Percentiles rank a stretch among this genome's conserved stretches.
Conservation (phyloP, 2,329 filamentous ascomycete species). For the Talaromyces atroroseus region DNA sequence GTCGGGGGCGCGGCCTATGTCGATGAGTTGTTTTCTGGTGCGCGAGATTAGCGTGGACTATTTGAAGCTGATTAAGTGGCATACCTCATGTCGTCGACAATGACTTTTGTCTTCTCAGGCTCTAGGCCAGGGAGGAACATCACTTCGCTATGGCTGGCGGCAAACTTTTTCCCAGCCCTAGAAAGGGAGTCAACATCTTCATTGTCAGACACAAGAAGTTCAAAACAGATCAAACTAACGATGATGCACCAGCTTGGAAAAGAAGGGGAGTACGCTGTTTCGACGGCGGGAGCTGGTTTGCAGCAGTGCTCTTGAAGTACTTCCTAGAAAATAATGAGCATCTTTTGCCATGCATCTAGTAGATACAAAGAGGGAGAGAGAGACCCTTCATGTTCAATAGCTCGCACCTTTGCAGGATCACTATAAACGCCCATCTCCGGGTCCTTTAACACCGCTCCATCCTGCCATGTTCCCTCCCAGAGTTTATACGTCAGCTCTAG, state of each 20-base stretch:
- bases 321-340: slow-evolving; percentile 4
- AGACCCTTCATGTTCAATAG: slow-evolving; percentile 42
- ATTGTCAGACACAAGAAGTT: no score
- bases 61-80: background rate
- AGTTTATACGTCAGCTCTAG: slow-evolving; percentile 44
- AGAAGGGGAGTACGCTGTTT: slow-evolving; percentile 44
- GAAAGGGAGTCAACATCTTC: background rate
- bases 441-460: slow-evolving; percentile 30
- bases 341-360: slow-evolving; percentile 25
- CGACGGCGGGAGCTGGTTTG: slow-evolving; percentile 33
- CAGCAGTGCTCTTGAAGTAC: slow-evolving; percentile 29
- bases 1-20: slow-evolving; percentile 34
- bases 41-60: background rate
- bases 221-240: slow-evolving; percentile 9
- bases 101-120: slow-evolving; percentile 36
- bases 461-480: slow-evolving; percentile 50
- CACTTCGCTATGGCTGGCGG: slow-evolving; percentile 40
- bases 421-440: slow-evolving; percentile 24
- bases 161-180: slow-evolving; percentile 41
- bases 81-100: slow-evolving; percentile 35
- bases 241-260: slow-evolving; percentile 44
- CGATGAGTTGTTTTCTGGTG: slow-evolving; percentile 31
- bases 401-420: slow-evolving; percentile 29
- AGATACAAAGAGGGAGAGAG: slow-evolving; percentile 31
- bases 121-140: slow-evolving; percentile 45